Base-by-base conservation (phyloP, 139 green algal genomes). In the Asterochloris sp. region DNA sequence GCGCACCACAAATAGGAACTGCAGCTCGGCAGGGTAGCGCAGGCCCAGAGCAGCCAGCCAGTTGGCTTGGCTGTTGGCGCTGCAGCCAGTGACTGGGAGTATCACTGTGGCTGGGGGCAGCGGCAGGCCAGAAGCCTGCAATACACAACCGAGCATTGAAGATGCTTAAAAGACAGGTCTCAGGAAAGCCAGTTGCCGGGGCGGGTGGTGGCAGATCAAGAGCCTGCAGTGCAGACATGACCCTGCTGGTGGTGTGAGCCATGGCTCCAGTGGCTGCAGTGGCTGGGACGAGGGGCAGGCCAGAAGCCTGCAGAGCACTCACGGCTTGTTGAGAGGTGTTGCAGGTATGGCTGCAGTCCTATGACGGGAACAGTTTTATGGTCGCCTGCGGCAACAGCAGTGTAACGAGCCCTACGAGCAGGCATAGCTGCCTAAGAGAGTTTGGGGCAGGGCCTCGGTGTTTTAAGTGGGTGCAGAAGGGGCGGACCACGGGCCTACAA, bases 1-100 rank as follows among this genome's bases (percentile, higher is more conserved):
- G 73, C 96, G 91, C 67, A 95, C 83, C 12, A 96, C 92, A 85
- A 96, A 97, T 8, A 96, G 14, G 74, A 91, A 96, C 78, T 96
- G 90, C 14, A 96, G 15, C 0, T 76, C 75, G 0, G 93, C 90
- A 91, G 83, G 84, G 78, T 97, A 97, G 0, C 83, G 28, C 69
- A 89, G 82, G 19, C 69, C 28, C 0, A 97, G 76, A 21, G 94
- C 89, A 1, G 89, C 86, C 12, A 61, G 19, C 93, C 93, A 96
- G 81, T 94, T 95, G 63, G 29, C 26, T 13, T 85, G 11, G 78
- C 88, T 94, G 87, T 95, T 85, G 14, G 73, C 69, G 21, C 89
- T 86, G 67, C 83, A 89, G 16, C 93, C 93, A 63, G 92, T 92
- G 15, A 95, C 88, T 1, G 93, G 93, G 73, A 95, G 82, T 6